Evolutionary conservation across 2,329 filamentous ascomycete species (phyloP).

Genomic region (Aureobasidium sp.): DNA sequence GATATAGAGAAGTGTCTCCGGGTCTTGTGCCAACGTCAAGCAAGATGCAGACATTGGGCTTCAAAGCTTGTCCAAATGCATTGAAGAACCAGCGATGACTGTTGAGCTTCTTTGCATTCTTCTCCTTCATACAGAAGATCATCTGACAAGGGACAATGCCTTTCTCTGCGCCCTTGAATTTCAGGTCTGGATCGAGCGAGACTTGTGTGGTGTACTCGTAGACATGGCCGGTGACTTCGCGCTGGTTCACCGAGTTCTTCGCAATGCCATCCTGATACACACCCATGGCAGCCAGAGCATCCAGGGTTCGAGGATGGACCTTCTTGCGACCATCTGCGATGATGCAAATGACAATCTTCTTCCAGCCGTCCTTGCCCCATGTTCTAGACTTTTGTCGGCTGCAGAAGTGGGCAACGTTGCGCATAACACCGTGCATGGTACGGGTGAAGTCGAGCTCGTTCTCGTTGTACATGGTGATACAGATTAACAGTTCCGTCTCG

Average conservation of each 20-base stretch:
- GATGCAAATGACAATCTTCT: slow-evolving; percentile 97
- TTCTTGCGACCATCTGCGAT: slow-evolving; percentile 91
- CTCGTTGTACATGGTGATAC: slow-evolving; percentile 98
- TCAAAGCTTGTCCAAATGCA: slow-evolving; percentile 84
- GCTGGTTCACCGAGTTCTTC: slow-evolving; percentile 96
- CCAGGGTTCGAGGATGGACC: slow-evolving; percentile 86
- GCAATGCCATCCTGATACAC: slow-evolving; percentile 98
- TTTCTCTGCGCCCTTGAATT: slow-evolving; percentile 99
- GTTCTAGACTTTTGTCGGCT: slow-evolving; percentile 84
- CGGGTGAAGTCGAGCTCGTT: slow-evolving; percentile 93
- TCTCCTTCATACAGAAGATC: slow-evolving; percentile 97
- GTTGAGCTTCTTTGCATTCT: slow-evolving; percentile 96
- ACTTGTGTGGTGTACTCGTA: slow-evolving; percentile 99
- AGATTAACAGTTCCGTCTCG: slow-evolving; percentile 94
- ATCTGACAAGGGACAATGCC: slow-evolving; percentile 97
- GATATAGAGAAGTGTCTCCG: slow-evolving; percentile 83
- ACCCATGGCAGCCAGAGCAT: slow-evolving; percentile 91
- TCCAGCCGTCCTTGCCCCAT: slow-evolving; percentile 96
- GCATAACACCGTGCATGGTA: slow-evolving; percentile 98
- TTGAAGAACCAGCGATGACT: slow-evolving; percentile 99
- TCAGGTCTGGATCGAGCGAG: slow-evolving; percentile 87
- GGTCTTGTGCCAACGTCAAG: slow-evolving; percentile 95
- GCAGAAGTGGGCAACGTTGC: slow-evolving; percentile 96
- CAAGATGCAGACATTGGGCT: slow-evolving; percentile 93
- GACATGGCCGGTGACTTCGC: slow-evolving; percentile 90